phyloP scores from a whole-genome alignment of 2,329 filamentous ascomycete species.

The Phialophora chinensis region DNA sequence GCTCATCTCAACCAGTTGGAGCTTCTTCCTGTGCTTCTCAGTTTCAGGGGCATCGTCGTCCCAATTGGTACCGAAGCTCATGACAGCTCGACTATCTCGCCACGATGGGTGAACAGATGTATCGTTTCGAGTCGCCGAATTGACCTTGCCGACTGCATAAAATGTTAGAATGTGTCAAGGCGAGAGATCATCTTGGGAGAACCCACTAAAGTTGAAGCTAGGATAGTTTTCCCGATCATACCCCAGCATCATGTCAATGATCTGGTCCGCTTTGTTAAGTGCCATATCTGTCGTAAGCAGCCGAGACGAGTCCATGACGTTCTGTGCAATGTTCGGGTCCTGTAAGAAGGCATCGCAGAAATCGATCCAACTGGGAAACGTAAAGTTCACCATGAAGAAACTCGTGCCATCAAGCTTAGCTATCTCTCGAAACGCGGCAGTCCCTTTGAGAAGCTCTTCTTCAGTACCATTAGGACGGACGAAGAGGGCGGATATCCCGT shows the following conservation, averaged over 20 bases:
- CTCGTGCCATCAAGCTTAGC: conserved; percentile 37
- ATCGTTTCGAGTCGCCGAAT: conserved; percentile 40
- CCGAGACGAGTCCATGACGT: conserved; percentile 43
- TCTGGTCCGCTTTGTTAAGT: conserved; percentile 37
- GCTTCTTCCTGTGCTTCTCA: conserved; percentile 40
- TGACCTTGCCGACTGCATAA: conserved; percentile 42
- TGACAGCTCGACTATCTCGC: conserved; percentile 40
- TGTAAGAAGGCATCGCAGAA: conserved; percentile 41
- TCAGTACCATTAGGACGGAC: conserved; percentile 43
- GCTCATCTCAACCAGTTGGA: conserved; percentile 40
- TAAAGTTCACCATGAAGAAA: conserved; percentile 33
- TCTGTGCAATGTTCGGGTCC: conserved; percentile 45
- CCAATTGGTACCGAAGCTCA: conserved; percentile 43
- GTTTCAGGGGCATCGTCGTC: conserved; percentile 39
- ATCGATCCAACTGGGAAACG: conserved; percentile 42
- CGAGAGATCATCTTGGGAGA: background rate
- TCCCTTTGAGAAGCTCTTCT: conserved; percentile 36
- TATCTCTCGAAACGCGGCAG: conserved; percentile 36
- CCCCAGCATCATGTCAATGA: conserved; percentile 41
- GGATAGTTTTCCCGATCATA: conserved; percentile 35
- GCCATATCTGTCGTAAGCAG: conserved; percentile 41
- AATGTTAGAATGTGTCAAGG: conserved; percentile 15
- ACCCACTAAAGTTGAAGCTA: conserved; percentile 44
- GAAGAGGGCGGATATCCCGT: conserved; percentile 43
- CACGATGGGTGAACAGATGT: conserved; percentile 43